Percentiles rank a stretch among this genome's conserved stretches.
Conservation (phyloP, 768 basidiomycete genomes). For the Lenzites betulinus region DNA sequence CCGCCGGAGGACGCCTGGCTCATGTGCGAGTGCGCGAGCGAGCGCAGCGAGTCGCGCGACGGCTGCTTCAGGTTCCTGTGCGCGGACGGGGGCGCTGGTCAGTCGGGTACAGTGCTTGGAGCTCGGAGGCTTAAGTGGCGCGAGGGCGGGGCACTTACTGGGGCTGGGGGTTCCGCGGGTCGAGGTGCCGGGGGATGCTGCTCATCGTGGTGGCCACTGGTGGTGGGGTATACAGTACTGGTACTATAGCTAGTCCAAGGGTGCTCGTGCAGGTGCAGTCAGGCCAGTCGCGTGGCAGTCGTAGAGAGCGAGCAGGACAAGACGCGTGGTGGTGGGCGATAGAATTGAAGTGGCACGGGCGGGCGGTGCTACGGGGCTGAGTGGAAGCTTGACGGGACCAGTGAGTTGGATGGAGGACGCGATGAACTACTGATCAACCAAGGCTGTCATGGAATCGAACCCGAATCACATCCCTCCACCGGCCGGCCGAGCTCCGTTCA, state of each 20-base stretch:
- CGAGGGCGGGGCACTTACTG: slow-evolving; percentile 8
- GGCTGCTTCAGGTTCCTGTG: slow-evolving; percentile 18
- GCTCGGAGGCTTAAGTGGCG: too few relatives aligned
- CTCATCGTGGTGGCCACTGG: not conserved
- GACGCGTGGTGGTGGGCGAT: not conserved
- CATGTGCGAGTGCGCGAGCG: slow-evolving; percentile 13
- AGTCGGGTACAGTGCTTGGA: not conserved
- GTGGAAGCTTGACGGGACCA: not conserved
- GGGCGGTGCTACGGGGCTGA: not conserved
- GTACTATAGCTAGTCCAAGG: too few relatives aligned
- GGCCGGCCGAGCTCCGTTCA: slow-evolving; percentile 6
- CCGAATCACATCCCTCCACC: not conserved
- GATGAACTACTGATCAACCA: not conserved
- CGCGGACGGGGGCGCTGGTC: not conserved
- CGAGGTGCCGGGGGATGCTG: slow-evolving; percentile 9
- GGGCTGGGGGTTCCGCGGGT: slow-evolving; percentile 10
- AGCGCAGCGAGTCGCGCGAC: slow-evolving; percentile 15
- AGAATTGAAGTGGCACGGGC: not conserved
- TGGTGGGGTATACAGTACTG: not conserved
- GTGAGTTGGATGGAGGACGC: not conserved
- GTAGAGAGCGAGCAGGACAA: not conserved
- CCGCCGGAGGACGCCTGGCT: slow-evolving; percentile 8
- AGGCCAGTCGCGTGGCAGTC: not conserved
- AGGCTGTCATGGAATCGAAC: slow-evolving; percentile 6
- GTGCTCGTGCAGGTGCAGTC: not conserved